These are phyloP conservation scores for Neonectria sp. DNA, from an alignment of 2,329 filamentous ascomycete genomes.

Conservation along the genomic window DNA sequence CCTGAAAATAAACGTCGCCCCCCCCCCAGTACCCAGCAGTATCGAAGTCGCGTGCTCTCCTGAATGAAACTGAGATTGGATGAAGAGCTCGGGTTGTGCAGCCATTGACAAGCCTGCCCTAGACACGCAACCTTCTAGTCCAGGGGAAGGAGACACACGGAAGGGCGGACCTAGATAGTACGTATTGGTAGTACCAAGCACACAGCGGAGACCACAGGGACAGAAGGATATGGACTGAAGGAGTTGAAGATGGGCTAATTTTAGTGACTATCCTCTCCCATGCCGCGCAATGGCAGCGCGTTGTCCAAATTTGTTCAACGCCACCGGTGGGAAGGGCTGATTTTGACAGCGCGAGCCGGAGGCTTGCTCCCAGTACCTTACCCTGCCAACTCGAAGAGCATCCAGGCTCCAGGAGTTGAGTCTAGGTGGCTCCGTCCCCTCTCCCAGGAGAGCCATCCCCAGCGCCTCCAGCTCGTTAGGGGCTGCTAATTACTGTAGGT, in stretches of 20 bases:
- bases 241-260: neutral
- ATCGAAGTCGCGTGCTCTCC: slow-evolving; percentile 23
- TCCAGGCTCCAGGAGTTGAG: slow-evolving; percentile 6
- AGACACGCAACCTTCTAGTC: slow-evolving; percentile 13
- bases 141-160: slow-evolving; percentile 2
- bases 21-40: slow-evolving; percentile 1
- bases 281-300: slow-evolving; percentile 27
- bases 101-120: slow-evolving; percentile 3
- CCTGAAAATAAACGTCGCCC: slow-evolving; percentile 7
- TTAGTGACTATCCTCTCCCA: slow-evolving; percentile 9
- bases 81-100: neutral
- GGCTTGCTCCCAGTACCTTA: neutral
- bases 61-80: slow-evolving; percentile 6
- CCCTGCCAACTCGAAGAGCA: neutral
- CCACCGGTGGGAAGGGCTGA: slow-evolving; percentile 22
- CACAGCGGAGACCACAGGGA: neutral
- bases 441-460: slow-evolving; percentile 24
- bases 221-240: neutral
- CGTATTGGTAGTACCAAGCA: neutral
- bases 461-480: slow-evolving; percentile 42
- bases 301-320: slow-evolving; percentile 13
- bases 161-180: neutral
- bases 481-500: slow-evolving; percentile 37
- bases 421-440: slow-evolving; percentile 21
- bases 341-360: slow-evolving; percentile 5